Evolutionary conservation across 202 grass and related monocot species (phyloP), one percentile per base, ranked within the genome.

Genomic region (Schoenoplectus tabernaemontani): DNA sequence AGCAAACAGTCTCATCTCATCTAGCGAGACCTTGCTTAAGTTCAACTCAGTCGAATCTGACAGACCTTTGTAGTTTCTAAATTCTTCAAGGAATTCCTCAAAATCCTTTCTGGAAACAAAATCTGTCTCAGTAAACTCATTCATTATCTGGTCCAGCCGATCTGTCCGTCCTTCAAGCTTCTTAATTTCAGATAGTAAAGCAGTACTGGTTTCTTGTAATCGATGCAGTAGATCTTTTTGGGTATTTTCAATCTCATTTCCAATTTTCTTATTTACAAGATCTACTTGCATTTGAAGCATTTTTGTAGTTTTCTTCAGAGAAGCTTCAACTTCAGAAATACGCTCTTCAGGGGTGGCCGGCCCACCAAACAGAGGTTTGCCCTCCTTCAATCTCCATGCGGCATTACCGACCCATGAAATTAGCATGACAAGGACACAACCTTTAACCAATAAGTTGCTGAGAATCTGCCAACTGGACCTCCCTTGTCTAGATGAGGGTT

Each of bases 271-370:
- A 75, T 97, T 89, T 46, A 97, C 84, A 81, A 93, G 78, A 50
- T 93, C 94, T 72, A 97, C 74, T 79, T 97, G 94, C 8, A 87
- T 73, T 79, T 97, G 94, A 83, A 97, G 82, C 87, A 97, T 90
- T 79, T 87, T 90, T 12, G 85, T 50, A 0, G 89, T 87, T 76
- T 87, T 97, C 86, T 88, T 91, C 61, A 97, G 81, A 66, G 81
- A 81, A 20, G 80, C 84, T 64, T 97, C 91, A 13, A 97, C 86
- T 76, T 90, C 82, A 59, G 91, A 88, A 71, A 93, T 59, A 61
- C 89, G 87, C 64, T 57, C 88, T 67, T 93, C 91, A 32, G 78
- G 78, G 82, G 89, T 81, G 64, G 85, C 87, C 4, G 82, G 56
- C 72, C 81, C 34, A 59, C 87, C 71, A 66, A 90, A 87, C 61